Base-by-base conservation (phyloP, 495 filamentous ascomycete genomes). In the Lichenothelia convexa region DNA sequence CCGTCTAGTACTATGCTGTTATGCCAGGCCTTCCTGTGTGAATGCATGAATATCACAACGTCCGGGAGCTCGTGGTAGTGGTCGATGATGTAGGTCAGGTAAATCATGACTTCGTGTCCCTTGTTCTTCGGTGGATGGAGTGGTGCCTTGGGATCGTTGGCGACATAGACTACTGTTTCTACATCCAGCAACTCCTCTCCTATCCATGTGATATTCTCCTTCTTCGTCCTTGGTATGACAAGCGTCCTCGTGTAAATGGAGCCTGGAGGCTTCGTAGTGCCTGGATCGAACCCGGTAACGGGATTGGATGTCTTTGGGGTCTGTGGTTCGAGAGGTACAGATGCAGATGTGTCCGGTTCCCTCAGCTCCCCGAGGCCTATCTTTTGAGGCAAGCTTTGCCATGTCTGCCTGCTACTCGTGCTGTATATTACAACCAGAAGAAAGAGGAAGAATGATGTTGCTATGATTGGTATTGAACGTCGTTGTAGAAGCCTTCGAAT, bases 71-170 rank as follows among this genome's bases (percentile, higher is more conserved):
- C 39, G 37, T 80, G 65, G 55, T 83, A 85, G 52, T 74, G 65
- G 46, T 82, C 74, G 48, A 79, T 68, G 42, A 82, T 66, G 45
- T 74, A 82, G 33, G 66, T 74, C 35, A 80, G 57, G 48, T 85
- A 85, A 6, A 76, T 62, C 63, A 83, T 74, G 11, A 74, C 79
- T 50, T 86, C 79, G 44, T 82, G 70, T 8, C 79, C 80, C 52
- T 83, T 83, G 45, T 80, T 80, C 43, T 67, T 65, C 0, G 73
- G 75, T 2, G 76, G 70, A 47, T 78, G 75, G 3, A 72, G 56
- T 5, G 59, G 59, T 1, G 75, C 74, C 0, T 46, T 54, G 9
- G 67, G 63, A 43, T 78, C 69, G 42, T 83, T 68, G 34, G 65
- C 75, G 23, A 70, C 62, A 45, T 82, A 83, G 18, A 76, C 56